Percentiles rank a stretch among this genome's conserved stretches.
Conservation (phyloP, 129 eudicot species). For the Chrysanthemum makinoi region DNA sequence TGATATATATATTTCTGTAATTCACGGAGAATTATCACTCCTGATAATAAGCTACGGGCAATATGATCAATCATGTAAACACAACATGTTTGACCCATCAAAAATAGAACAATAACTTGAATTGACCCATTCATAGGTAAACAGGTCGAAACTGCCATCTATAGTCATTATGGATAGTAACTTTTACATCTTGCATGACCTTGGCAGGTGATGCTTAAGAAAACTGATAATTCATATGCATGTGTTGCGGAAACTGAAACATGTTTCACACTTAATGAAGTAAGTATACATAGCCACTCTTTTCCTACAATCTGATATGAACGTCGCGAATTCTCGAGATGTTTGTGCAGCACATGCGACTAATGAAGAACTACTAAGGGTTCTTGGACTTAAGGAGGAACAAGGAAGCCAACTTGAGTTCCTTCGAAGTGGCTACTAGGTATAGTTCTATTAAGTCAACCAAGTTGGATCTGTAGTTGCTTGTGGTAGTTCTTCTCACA, state of each 20-base stretch:
- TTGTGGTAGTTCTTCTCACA: background rate
- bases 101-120: too few relatives aligned
- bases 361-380: constrained; percentile 92
- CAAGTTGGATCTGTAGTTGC: background rate
- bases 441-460: constrained; percentile 10
- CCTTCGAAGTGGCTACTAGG: constrained; percentile 97
- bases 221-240: constrained; percentile 49
- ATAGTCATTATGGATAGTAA: too few relatives aligned
- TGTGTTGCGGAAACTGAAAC: constrained; percentile 91
- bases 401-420: constrained; percentile 96
- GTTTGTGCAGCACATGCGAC: constrained; percentile 41
- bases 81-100: too few relatives aligned
- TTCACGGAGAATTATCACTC: too few relatives aligned
- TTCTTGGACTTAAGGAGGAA: constrained; percentile 90
- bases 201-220: too few relatives aligned
- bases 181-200: too few relatives aligned
- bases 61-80: too few relatives aligned
- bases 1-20: too few relatives aligned
- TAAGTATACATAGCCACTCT: constrained; percentile 23
- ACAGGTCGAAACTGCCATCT: too few relatives aligned
- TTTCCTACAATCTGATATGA: background rate
- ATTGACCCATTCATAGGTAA: too few relatives aligned
- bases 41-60: too few relatives aligned
- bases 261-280: constrained; percentile 92
- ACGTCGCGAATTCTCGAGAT: constrained; percentile 5